A percentile compares a stretch with the other conserved stretches of the same genome.
phyloP scores from a whole-genome alignment of 2,329 filamentous ascomycete species.

The Colletotrichum sp. region DNA sequence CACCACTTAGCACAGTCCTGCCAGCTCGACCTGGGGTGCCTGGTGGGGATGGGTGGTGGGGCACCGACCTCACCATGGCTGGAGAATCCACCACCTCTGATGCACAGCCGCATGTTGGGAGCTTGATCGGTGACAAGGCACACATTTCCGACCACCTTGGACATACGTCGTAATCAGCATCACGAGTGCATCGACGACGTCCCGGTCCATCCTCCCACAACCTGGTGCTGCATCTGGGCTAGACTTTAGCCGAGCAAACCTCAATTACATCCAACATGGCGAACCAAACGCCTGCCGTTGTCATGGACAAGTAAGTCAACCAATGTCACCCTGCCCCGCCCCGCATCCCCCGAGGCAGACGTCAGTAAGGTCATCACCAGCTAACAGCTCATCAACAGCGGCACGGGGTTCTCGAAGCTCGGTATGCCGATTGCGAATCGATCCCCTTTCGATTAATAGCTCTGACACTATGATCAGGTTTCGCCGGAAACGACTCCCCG shows the following conservation, averaged over 20 bases:
- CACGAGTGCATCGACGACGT: conserved; percentile 10
- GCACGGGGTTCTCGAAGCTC: conserved; percentile 99
- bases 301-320: conserved; percentile 99
- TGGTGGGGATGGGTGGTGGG: conserved; percentile 19
- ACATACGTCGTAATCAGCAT: conserved; percentile 23
- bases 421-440: conserved; percentile 60
- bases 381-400: conserved; percentile 64
- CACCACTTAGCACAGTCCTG: neutral
- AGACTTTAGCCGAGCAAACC: conserved; percentile 11
- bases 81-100: conserved; percentile 18
- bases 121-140: conserved; percentile 24
- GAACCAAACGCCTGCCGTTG: conserved; percentile 99
- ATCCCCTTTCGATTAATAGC: conserved; percentile 27
- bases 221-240: conserved; percentile 13
- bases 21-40: neutral
- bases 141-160: conserved; percentile 22
- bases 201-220: conserved; percentile 1
- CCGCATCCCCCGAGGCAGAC: conserved; percentile 30
- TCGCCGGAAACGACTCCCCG: conserved; percentile 98
- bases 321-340: conserved; percentile 28
- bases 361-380: conserved; percentile 20
- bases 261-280: conserved; percentile 68
- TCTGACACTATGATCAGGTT: conserved; percentile 63
- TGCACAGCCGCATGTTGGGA: conserved; percentile 25
- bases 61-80: conserved; percentile 21